Conservation (phyloP, 805 yeast genomes). For the Yamadazyma phyllophila region DNA sequence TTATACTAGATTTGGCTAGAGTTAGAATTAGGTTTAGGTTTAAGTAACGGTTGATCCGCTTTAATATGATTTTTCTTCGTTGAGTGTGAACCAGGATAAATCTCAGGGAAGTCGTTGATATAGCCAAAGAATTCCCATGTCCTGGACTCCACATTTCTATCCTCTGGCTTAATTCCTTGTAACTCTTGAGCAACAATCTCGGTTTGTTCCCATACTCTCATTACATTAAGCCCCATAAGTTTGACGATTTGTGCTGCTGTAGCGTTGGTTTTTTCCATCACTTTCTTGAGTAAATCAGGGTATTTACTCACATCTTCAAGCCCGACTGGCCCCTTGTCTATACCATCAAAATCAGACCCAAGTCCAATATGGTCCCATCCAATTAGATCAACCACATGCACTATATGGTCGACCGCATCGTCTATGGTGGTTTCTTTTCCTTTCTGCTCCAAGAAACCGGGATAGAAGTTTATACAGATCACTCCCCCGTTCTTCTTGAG, state of each 20-base stretch:
- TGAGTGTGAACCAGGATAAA: constrained; percentile 22
- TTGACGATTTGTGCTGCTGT: constrained; percentile 43
- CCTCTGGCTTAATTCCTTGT: constrained; percentile 26
- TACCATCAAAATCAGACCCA: constrained; percentile 56
- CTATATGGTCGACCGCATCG: constrained; percentile 47
- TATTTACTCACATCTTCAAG: constrained; percentile 57
- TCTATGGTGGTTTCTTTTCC: constrained; percentile 36
- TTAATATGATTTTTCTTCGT: background rate
- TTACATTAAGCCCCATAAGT: constrained; percentile 45
- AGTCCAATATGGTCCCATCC: constrained; percentile 54
- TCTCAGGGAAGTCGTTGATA: constrained; percentile 33
- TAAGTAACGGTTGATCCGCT: background rate
- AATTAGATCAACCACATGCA: constrained; percentile 39
- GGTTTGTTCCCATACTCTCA: constrained; percentile 47
- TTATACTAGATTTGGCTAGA: background rate
- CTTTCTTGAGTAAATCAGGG: constrained; percentile 41
- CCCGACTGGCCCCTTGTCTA: constrained; percentile 46
- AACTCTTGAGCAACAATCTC: constrained; percentile 23
- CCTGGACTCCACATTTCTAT: constrained; percentile 42
- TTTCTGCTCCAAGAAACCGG: constrained; percentile 30
- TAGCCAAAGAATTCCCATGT: constrained; percentile 40
- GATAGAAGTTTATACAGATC: constrained; percentile 46
- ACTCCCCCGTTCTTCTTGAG: constrained; percentile 47
- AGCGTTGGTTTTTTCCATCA: constrained; percentile 33
- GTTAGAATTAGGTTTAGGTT: background rate